phyloP scores from a whole-genome alignment of 306 rosid genomes.

The Notholithocarpus densiflorus region DNA sequence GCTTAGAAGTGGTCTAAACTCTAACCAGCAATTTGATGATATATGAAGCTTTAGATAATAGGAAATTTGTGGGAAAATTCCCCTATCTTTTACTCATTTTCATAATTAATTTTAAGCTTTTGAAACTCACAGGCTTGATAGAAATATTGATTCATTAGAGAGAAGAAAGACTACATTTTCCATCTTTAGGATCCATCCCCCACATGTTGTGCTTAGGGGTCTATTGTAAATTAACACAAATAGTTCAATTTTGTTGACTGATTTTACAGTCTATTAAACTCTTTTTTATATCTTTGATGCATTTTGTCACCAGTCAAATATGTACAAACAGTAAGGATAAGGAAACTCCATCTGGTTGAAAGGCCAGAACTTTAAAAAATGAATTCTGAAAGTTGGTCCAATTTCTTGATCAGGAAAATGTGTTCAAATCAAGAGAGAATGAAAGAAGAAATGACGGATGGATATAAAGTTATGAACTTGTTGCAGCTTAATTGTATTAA shows the following conservation, averaged over 20 bases:
- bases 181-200: not conserved
- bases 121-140: not conserved
- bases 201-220: not conserved
- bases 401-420: not conserved
- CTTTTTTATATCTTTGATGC: not conserved
- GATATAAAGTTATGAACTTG: not conserved
- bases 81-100: not conserved
- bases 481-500: not conserved
- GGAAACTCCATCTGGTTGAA: not conserved
- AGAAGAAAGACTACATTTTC: not conserved
- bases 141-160: not conserved
- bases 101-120: not conserved
- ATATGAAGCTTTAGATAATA: not conserved
- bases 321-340: not conserved
- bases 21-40: not conserved
- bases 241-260: constrained; percentile 31
- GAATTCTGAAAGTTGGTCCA: not conserved
- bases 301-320: not conserved
- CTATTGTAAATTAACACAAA: constrained; percentile 18
- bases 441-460: not conserved
- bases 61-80: not conserved
- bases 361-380: not conserved
- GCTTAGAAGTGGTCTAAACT: constrained; percentile 3
- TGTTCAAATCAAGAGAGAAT: too few species aligned
- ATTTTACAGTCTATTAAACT: not conserved